Base-by-base conservation (phyloP, 371 early-diverging fungal genomes). In the Conidiobolus coronatus region DNA sequence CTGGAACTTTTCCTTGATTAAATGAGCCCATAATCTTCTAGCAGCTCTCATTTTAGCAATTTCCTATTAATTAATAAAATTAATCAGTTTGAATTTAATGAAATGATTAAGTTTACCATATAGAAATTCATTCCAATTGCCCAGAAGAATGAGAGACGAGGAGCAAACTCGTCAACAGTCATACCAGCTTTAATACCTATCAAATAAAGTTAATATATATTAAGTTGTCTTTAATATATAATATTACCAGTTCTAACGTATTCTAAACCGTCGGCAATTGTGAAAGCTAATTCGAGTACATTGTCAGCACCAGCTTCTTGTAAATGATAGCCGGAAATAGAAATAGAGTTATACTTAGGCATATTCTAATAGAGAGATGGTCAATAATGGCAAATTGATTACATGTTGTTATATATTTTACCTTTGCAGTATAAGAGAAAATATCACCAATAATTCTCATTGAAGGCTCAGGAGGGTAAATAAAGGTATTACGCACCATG, bases 91-190 rank as follows among this genome's bases (percentile, higher is more conserved):
- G n/a, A n/a, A n/a, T 29, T 9, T 29, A 5, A 5, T 29, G 29
- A 29, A 39, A 9, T 6, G 41, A 12, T 35, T 42, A n/a, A 37
- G 17, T 24, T 36, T 51, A 59, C 62, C 86, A 86, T 86, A 62
- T 82, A 86, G 55, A 84, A 86, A 67, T 85, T 86, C 86, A 86
- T 86, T 11, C 85, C 86, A 36, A 86, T 75, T 20, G 78, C 85
- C 70, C 82, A 86, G 63, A 86, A 86, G 73, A 86, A 86, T 20
- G 84, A 84, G 38, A 86, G 61, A 12, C 86, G 74, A 5, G 86
- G 86, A 1, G 84, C 85, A 56, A 86, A 86, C 50, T 83, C 62
- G 51, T 86, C 85, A 1, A 86, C 73, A 0, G 78, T 69, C 81
- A 86, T 77, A 11, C 85, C 86, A 1, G 82, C 74, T 53, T 67